Evolutionary conservation across 2,329 filamentous ascomycete species (phyloP).

Genomic region (Chrysoporthe cubensis): DNA sequence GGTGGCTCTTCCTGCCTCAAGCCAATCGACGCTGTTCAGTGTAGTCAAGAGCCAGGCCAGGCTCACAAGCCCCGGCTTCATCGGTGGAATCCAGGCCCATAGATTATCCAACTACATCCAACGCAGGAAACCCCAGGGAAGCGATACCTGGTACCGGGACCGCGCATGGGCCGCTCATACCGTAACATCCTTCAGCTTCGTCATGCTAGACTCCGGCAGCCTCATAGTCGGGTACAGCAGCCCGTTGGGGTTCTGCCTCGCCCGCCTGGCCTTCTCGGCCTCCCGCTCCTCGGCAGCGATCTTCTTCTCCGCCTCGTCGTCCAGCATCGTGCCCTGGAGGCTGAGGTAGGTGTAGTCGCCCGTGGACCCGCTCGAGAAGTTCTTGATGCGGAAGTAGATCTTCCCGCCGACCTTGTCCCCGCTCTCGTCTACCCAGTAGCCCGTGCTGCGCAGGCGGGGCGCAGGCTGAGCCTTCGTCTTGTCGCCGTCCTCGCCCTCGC

Average conservation of each 20-base stretch:
- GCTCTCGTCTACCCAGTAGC: conserved; percentile 74
- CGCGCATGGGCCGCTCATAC: neutral
- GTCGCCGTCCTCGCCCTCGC: conserved; percentile 35
- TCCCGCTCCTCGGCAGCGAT: conserved; percentile 59
- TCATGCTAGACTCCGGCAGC: conserved; percentile 60
- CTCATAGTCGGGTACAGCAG: conserved; percentile 39
- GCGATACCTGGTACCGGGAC: neutral
- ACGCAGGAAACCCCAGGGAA: neutral
- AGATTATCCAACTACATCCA: too few species aligned
- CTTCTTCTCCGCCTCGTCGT: conserved; percentile 65
- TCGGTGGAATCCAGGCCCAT: too few species aligned
- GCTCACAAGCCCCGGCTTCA: neutral
- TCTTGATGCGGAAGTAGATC: conserved; percentile 77
- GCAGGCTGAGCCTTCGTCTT: conserved; percentile 55
- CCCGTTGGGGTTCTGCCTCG: conserved; percentile 41
- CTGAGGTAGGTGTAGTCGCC: conserved; percentile 79
- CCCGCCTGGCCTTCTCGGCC: conserved; percentile 41
- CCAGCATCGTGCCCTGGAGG: conserved; percentile 85
- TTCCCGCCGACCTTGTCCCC: conserved; percentile 73
- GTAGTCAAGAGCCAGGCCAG: neutral
- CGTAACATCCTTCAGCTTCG: conserved; percentile 39
- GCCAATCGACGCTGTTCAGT: neutral
- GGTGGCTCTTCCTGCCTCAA: neutral
- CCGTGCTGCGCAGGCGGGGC: conserved; percentile 59
- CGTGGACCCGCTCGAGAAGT: conserved; percentile 80